Evolutionary conservation across 2,329 filamentous ascomycete species (phyloP), one percentile per base, ranked within the genome.

Genomic region (Fusarium sororula): DNA sequence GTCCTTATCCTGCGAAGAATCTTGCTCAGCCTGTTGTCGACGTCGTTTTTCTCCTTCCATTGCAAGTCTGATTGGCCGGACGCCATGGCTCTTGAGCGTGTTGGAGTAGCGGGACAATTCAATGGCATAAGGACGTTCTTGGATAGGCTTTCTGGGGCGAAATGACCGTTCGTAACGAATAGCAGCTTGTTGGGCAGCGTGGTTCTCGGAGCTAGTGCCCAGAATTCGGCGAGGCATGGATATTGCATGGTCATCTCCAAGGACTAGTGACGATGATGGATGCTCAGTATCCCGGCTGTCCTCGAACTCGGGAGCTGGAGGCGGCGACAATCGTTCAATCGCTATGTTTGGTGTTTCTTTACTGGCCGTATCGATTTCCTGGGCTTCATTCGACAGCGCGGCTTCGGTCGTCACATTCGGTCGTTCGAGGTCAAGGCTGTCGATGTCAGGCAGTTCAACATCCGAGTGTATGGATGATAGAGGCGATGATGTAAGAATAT

Each of bases 71-170:
- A 90, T 76, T 1, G 89, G 89, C 59, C 85, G 86, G 35, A 90
- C 79, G 30, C 89, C 89, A 64, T 88, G 88, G 7, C 85, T 85
- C 75, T 86, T 88, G 74, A 90, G 85, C 26, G 84, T 80, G 7
- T 81, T 87, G 62, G 85, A 86, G 77, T 90, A 90, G 35, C 86
- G 85, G 1, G 85, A 88, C 75, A 85, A 87, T 70, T 91, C 89
- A 8, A 90, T 81, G 11, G 87, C 80, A 70, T 90, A 91, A 7
- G 89, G 89, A 50, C 90, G 88, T 75, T 90, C 84, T 76, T 91
- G 89, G 12, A 90, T 90, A 3, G 88, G 88, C 68, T 90, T 91
- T 26, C 89, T 85, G 3, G 88, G 88, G 12, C 89, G 85, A n/a
- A 91, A 80, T 8, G 86, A 89, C 39, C 88, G 85, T 68, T 85